Evolutionary conservation across 2,329 filamentous ascomycete genomes (phyloP).

Genomic region (Aspergillus novoparasiticus): DNA sequence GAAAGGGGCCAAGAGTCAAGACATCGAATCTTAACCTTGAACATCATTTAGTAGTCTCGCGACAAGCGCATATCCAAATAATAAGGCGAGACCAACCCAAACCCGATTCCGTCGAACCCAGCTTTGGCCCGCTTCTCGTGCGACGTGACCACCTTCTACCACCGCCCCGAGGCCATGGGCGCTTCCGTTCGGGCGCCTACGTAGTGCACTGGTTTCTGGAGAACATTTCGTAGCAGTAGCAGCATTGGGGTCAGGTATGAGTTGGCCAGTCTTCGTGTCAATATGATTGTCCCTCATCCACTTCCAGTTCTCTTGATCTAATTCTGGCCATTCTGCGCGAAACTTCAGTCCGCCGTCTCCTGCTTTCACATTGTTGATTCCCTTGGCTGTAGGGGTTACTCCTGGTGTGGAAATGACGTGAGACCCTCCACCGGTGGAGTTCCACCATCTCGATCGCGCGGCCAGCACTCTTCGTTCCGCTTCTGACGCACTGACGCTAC

Average conservation of each 20-base stretch:
- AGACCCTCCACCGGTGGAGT: conserved; percentile 86
- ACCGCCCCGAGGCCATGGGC: conserved; percentile 60
- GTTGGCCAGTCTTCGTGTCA: conserved; percentile 73
- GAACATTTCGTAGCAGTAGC: conserved; percentile 59
- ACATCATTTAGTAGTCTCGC: conserved; percentile 69
- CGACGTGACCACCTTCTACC: conserved; percentile 76
- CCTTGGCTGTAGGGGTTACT: conserved; percentile 61
- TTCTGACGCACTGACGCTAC: conserved; percentile 76
- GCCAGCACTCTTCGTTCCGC: conserved; percentile 79
- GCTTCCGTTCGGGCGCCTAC: conserved; percentile 63
- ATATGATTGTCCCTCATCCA: conserved; percentile 87
- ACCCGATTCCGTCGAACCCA: conserved; percentile 83
- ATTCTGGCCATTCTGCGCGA: conserved; percentile 81
- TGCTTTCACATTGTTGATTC: conserved; percentile 77
- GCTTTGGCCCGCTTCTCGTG: conserved; percentile 74
- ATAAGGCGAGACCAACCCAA: conserved; percentile 66
- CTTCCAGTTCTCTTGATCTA: conserved; percentile 85
- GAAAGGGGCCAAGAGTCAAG: not conserved
- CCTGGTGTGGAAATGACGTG: conserved; percentile 54
- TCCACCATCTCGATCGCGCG: conserved; percentile 87
- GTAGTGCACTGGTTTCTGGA: conserved; percentile 64
- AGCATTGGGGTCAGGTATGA: conserved; percentile 55
- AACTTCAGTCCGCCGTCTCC: conserved; percentile 95
- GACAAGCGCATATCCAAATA: conserved; percentile 83
- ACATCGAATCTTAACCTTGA: conserved; percentile 29